Evolutionary conservation across 257 asterid species (phyloP).

Genomic region (Salvia miltiorrhiza): DNA sequence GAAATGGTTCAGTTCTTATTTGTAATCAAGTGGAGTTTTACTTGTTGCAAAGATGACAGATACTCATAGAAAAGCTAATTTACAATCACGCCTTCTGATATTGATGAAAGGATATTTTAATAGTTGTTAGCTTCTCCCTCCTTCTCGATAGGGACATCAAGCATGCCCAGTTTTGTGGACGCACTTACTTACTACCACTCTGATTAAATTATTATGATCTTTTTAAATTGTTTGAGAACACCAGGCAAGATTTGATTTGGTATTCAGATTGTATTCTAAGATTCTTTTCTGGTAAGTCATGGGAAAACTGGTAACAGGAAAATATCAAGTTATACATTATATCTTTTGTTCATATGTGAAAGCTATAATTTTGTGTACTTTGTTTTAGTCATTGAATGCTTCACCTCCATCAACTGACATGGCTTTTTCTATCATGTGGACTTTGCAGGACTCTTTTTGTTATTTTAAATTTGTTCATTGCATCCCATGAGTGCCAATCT

Average conservation of each 20-base stretch:
- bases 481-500: not conserved
- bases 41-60: not conserved
- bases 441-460: conserved; percentile 23
- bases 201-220: not conserved
- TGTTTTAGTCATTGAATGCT: not conserved
- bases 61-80: not conserved
- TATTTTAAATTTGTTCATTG: conserved; percentile 1
- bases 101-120: conserved; percentile 1
- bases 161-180: conserved; percentile 1
- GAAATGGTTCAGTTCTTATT: not conserved
- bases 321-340: not conserved
- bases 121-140: not conserved
- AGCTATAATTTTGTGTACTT: not conserved
- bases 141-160: not conserved
- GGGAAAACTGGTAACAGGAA: not conserved
- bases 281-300: not conserved
- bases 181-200: not conserved
- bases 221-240: not conserved
- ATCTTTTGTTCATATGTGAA: not conserved
- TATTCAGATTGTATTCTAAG: not conserved
- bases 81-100: not conserved
- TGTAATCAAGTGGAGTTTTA: not conserved
- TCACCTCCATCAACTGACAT: conserved; percentile 4
- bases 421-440: not conserved
- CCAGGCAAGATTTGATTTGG: not conserved